These are phyloP conservation scores for Penicillium rolfsii DNA, from an alignment of 2,329 filamentous ascomycete species.

Conservation along the genomic window DNA sequence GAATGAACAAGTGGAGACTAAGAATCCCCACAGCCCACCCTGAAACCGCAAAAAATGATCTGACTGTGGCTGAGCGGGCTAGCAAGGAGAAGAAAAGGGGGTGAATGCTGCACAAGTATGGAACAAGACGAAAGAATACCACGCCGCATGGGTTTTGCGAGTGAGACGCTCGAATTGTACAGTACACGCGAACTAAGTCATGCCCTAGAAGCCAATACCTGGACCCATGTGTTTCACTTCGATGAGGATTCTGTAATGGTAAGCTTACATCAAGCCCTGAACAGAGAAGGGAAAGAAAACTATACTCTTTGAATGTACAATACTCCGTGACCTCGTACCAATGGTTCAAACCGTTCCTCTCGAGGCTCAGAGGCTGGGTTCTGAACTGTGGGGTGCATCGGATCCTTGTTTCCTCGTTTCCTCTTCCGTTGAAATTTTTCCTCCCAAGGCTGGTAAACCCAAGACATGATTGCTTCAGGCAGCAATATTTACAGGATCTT, in stretches of 20 bases:
- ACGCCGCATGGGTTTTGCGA: not conserved
- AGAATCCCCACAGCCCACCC: conserved; percentile 27
- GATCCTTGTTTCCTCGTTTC: conserved; percentile 1
- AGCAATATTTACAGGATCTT: not conserved
- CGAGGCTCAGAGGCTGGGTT: not conserved
- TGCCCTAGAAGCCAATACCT: not conserved
- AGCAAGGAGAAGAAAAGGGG: conserved; percentile 16
- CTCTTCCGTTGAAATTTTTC: not conserved
- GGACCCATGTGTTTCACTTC: conserved; percentile 2
- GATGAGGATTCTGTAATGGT: not conserved
- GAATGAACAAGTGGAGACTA: conserved; percentile 20
- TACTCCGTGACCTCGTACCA: not conserved
- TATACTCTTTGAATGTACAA: not conserved
- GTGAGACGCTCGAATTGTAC: not conserved
- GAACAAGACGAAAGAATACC: not conserved
- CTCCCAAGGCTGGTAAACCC: not conserved
- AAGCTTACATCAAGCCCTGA: not conserved
- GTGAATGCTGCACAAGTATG: conserved; percentile 5
- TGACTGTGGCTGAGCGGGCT: conserved; percentile 25
- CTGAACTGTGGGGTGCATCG: conserved; percentile 1
- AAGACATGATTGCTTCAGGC: not conserved
- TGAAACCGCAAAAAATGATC: conserved; percentile 29
- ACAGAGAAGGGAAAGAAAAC: not conserved
- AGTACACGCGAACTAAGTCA: not conserved
- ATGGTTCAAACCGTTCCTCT: not conserved